Percentiles rank a stretch among this genome's conserved stretches.
Conservation (phyloP, 2,329 filamentous ascomycete species). For the Pleomassaria siparia region DNA sequence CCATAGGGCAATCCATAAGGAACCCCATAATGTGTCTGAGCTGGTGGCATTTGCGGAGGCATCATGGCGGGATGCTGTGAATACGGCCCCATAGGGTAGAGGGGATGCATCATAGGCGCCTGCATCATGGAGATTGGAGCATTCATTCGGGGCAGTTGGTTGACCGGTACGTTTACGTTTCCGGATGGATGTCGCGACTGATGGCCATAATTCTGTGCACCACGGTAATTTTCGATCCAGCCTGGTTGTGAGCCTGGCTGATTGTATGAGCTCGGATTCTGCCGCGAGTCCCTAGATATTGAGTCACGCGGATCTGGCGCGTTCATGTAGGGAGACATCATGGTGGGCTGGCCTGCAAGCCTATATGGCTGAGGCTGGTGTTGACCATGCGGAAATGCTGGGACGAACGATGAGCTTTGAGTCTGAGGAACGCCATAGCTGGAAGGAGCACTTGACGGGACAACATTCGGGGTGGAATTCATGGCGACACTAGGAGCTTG, state of each 20-base stretch:
- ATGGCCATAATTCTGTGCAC: conserved; percentile 8
- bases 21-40: conserved; percentile 15
- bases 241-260: conserved; percentile 7
- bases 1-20: conserved; percentile 10
- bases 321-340: conserved; percentile 10
- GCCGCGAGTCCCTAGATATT: conserved; percentile 13
- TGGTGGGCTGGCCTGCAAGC: conserved; percentile 4
- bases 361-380: conserved; percentile 7
- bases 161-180: conserved; percentile 9
- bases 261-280: conserved; percentile 12
- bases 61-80: conserved; percentile 12
- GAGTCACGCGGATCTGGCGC: conserved; percentile 10
- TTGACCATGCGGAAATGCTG: not conserved
- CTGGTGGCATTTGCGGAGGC: conserved; percentile 12
- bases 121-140: conserved; percentile 15
- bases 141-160: conserved; percentile 19
- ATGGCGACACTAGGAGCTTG: not conserved
- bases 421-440: not conserved
- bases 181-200: conserved; percentile 18
- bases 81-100: conserved; percentile 15
- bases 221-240: conserved; percentile 24
- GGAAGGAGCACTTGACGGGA: not conserved
- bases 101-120: conserved; percentile 7
- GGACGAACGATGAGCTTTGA: not conserved
- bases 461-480: not conserved